phyloP scores from a whole-genome alignment of 352 stramenopile species.

The Elongisporangium anandrum region DNA sequence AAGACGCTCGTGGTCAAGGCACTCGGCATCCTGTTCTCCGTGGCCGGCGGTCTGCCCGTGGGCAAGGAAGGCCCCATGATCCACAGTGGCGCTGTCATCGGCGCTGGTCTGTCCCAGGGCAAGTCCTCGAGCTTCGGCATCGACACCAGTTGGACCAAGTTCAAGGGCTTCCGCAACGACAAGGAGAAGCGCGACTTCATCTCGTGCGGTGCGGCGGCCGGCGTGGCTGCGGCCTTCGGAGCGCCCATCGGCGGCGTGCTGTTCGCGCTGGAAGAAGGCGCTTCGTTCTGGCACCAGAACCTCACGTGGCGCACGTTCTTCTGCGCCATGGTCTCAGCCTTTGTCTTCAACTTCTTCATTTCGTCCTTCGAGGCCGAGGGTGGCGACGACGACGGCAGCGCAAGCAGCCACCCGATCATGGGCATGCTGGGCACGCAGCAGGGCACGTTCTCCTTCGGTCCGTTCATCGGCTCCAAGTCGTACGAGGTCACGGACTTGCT shows the following conservation, averaged over 20 bases:
- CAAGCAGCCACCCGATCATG: constrained; percentile 48
- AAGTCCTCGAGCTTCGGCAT: constrained; percentile 85
- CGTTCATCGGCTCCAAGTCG: constrained; percentile 84
- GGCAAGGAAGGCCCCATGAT: constrained; percentile 93
- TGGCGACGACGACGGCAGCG: constrained; percentile 17
- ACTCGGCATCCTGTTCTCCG: constrained; percentile 85
- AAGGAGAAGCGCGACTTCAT: constrained; percentile 97
- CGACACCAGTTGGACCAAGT: constrained; percentile 87
- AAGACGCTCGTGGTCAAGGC: constrained; percentile 97
- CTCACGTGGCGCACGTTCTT: constrained; percentile 98
- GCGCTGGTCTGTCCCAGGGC: constrained; percentile 94
- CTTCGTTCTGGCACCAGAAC: constrained; percentile 97
- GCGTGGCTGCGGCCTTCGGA: constrained; percentile 96
- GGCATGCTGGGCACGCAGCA: constrained; percentile 75
- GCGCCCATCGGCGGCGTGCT: constrained; percentile 97
- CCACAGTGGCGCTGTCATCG: constrained; percentile 90
- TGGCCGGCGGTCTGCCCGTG: constrained; percentile 62
- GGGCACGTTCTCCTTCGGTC: constrained; percentile 85
- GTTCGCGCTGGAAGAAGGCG: constrained; percentile 97
- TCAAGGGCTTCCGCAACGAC: constrained; percentile 94
- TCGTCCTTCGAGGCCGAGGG: constrained; percentile 63
- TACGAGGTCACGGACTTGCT: constrained; percentile 95
- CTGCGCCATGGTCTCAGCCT: constrained; percentile 92
- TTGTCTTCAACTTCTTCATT: constrained; percentile 85
- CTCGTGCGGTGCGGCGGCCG: constrained; percentile 95